Conservation (phyloP, 805 yeast genomes). For the Barnettozyma siamensis region DNA sequence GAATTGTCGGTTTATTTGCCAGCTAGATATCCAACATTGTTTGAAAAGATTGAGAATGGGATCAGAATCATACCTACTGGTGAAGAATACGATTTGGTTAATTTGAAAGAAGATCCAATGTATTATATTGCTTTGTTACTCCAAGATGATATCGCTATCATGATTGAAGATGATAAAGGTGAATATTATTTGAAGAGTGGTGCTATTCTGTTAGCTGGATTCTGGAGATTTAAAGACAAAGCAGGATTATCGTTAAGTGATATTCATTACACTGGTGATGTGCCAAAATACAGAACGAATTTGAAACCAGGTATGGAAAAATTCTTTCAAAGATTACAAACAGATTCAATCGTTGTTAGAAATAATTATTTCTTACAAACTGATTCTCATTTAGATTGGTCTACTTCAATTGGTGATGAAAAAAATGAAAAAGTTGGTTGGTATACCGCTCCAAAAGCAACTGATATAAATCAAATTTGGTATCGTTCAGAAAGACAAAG, state of each 20-base stretch:
- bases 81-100: constrained; percentile 35
- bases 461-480: constrained; percentile 39
- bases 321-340: constrained; percentile 50
- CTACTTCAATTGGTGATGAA: constrained; percentile 57
- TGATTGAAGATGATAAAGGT: constrained; percentile 56
- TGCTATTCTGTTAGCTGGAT: constrained; percentile 59
- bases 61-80: constrained; percentile 43
- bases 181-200: constrained; percentile 55
- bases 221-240: constrained; percentile 64
- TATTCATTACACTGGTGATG: constrained; percentile 63
- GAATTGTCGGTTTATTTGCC: constrained; percentile 52
- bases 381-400: constrained; percentile 60
- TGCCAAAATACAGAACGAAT: constrained; percentile 57
- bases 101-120: constrained; percentile 48
- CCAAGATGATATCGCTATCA: constrained; percentile 65
- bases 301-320: constrained; percentile 60
- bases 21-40: constrained; percentile 50
- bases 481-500: constrained; percentile 64
- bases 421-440: constrained; percentile 48
- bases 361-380: constrained; percentile 64
- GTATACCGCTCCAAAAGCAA: constrained; percentile 53
- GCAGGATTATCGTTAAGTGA: constrained; percentile 45
- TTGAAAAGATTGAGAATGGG: constrained; percentile 23
- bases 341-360: constrained; percentile 60
- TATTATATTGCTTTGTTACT: constrained; percentile 49